These are phyloP conservation scores for Phytophthora agathidicida DNA, from an alignment of 352 stramenopile genomes.

Conservation along the genomic window DNA sequence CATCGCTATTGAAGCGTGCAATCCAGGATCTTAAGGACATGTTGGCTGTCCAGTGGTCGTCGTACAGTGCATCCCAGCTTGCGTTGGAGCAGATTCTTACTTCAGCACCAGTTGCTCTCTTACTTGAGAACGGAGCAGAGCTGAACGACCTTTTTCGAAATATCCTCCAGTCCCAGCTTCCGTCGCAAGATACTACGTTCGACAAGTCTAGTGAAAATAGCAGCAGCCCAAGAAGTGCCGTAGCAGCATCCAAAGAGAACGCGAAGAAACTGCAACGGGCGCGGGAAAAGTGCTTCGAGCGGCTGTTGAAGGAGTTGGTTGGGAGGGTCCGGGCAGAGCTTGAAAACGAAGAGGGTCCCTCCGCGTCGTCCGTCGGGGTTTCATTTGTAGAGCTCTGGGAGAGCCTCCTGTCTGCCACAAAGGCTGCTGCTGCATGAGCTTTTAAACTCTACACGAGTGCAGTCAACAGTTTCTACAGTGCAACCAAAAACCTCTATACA, in stretches of 20 bases:
- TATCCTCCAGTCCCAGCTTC: constrained; percentile 8
- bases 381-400: constrained; percentile 9
- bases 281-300: constrained; percentile 13
- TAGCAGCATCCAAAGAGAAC: constrained; percentile 7
- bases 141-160: constrained; percentile 24
- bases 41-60: constrained; percentile 48
- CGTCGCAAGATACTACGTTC: background rate
- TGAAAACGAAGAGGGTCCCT: constrained; percentile 2
- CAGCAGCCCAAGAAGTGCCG: background rate
- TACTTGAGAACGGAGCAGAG: constrained; percentile 11
- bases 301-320: constrained; percentile 28
- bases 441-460: background rate
- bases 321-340: constrained; percentile 12
- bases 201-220: background rate
- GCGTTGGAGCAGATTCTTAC: constrained; percentile 37
- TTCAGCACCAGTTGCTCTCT: constrained; percentile 11
- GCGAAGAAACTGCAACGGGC: constrained; percentile 1
- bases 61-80: constrained; percentile 30
- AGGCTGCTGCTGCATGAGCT: constrained; percentile 21
- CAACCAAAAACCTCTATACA: constrained; percentile 18
- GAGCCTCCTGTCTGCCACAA: constrained; percentile 13
- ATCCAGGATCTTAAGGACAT: constrained; percentile 26
- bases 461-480: background rate
- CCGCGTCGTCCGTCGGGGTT: background rate
- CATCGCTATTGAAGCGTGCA: constrained; percentile 25